Evolutionary conservation across 2,329 filamentous ascomycete species (phyloP), one percentile per base, ranked within the genome.

Genomic region (Aureobasidium sp.): DNA sequence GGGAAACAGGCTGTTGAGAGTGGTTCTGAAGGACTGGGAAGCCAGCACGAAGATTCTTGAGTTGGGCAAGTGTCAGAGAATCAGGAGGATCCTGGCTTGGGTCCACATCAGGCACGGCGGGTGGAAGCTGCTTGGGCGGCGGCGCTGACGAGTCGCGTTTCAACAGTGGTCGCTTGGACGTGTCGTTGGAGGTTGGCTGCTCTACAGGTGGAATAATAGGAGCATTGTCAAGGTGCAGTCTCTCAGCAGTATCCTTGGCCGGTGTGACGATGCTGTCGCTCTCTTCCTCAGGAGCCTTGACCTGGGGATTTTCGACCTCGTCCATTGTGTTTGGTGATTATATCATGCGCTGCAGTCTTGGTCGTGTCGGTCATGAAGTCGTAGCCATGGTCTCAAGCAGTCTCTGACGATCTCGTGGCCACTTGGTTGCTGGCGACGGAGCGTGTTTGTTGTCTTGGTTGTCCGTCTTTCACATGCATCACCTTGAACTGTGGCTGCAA

Each of bases 11-110:
- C 72, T 17, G 74, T 29, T 56, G 51, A 10, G 43, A 34, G 20
- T 67, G 65, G 8, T 63, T 70, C 63, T 78, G 75, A 20, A 71
- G 71, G 44, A 71, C 74, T 13, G 78, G 78, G 62, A 81, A 73
- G 6, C 75, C 73, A 61, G 69, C 73, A 39, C 78, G 75, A 15
- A 81, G 72, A 41, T 70, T 72, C 66, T 76, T 76, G 51, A 81
- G 69, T 65, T 81, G 78, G 61, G 75, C 72, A 13, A 81, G 70
- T n/a, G 78, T 79, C 41, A 80, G 70, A 57, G 77, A 76, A 64
- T 79, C 77, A 32, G 74, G 74, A 32, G 73, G 67, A 41, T 77
- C 71, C 60, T 69, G 67, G 27, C 68, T 62, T 51, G 68, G 68
- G 39, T 73, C 71, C 50, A 50, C 47, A 12, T 70, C 67, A 29